Evolutionary conservation across 768 basidiomycete species (phyloP), one percentile per base, ranked within the genome.

Genomic region (Cytidiella melzeri): DNA sequence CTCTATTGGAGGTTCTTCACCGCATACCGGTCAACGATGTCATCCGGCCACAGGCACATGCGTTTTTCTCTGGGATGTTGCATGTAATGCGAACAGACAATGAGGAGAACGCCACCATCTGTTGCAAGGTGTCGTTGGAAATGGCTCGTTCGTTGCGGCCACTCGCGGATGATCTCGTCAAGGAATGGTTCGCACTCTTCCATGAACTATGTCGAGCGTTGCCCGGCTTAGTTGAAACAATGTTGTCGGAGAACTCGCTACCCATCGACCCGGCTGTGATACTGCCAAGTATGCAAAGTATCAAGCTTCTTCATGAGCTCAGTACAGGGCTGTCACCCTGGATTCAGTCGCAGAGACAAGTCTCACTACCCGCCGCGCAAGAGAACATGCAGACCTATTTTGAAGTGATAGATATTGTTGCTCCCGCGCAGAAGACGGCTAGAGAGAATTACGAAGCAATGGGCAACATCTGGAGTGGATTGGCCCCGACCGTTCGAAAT

Each of bases 231-330:
- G 85, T 92, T 3, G 71, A 79, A 20, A 83, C 91, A 57, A 75
- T 81, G 34, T 83, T 98, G 43, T 79, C 83, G 1, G 84, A 84
- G 41, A 73, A 79, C 49, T 87, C 86, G 0, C 52, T 66, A 1
- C 48, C 67, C 15, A 60, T 83, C 19, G 83, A 90, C 55, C 52
- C 72, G 18, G 82, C 80, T 46, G 60, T 70, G 15, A 71, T 84
- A 30, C 69, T 86, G n/a, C 81, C 81, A 6, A 83, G 86, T 41
- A 78, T 84, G 47, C 80, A 81, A 50, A 94, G 92, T 63, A 93
- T 96, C 74, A 97, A 96, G 67, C 87, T 96, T 9, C 71, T 97
- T 10, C 84, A 89, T 12, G 96, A 99, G 69, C 87, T 95, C 75
- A 89, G 89, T 4, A 86, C 94, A 73, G 83, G 91, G 11, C 82